Evolutionary conservation across 805 yeast species (phyloP).

Genomic region (Ogataea naganishii): DNA sequence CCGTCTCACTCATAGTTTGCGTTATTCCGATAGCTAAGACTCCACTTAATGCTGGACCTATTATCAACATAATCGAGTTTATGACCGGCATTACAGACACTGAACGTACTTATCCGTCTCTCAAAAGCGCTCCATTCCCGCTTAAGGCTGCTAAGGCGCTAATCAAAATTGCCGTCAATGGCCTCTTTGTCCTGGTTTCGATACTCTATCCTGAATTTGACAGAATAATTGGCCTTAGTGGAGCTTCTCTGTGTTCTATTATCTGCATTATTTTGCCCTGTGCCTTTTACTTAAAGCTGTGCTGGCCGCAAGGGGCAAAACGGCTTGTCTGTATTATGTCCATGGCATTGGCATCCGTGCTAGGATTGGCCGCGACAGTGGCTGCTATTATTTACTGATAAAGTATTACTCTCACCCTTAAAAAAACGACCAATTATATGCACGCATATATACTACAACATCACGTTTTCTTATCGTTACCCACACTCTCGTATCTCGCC

Average conservation of each 20-base stretch:
- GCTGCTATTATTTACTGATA: constrained; percentile 32
- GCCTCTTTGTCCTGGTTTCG: constrained; percentile 55
- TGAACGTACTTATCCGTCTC: constrained; percentile 11
- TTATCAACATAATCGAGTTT: constrained; percentile 66
- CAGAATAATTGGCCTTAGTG: constrained; percentile 72
- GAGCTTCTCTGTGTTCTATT: constrained; percentile 73
- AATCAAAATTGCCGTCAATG: constrained; percentile 47
- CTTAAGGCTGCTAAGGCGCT: constrained; percentile 8
- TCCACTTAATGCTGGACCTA: constrained; percentile 81
- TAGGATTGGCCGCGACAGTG: constrained; percentile 54
- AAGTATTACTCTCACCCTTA: neutral
- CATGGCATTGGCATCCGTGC: constrained; percentile 35
- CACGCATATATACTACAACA: too few species aligned
- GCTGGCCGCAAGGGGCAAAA: constrained; percentile 35
- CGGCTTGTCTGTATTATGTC: constrained; percentile 35
- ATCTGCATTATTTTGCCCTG: constrained; percentile 79
- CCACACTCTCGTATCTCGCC: constrained; percentile 15
- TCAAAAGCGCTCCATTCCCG: constrained; percentile 4
- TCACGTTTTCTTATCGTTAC: constrained; percentile 3
- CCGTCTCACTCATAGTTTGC: constrained; percentile 63
- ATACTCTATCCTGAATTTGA: constrained; percentile 78
- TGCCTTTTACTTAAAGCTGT: constrained; percentile 59
- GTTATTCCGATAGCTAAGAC: constrained; percentile 80
- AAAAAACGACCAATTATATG: neutral
- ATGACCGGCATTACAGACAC: constrained; percentile 19